phyloP scores from a whole-genome alignment of 78 protist genomes.

The Dictyostelium capitatum region DNA sequence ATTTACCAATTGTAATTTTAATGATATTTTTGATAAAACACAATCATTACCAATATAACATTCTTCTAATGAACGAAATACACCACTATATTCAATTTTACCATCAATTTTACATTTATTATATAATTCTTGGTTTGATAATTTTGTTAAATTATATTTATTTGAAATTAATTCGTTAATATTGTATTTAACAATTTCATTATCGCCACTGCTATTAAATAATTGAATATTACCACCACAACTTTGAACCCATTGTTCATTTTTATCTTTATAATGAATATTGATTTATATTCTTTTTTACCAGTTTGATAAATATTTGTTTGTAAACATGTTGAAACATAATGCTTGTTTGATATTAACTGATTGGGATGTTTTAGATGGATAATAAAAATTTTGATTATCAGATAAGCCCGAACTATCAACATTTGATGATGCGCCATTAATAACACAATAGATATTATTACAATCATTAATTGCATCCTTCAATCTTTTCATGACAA shows the following conservation, averaged over 20 bases:
- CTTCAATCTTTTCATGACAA: not conserved
- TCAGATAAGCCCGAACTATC: not conserved
- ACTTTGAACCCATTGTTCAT: not conserved
- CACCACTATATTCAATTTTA: not conserved
- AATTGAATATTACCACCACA: not conserved
- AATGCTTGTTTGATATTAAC: not conserved
- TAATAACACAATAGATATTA: slow-evolving; percentile 8
- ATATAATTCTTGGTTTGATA: not conserved
- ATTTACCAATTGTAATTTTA: not conserved
- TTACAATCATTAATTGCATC: not conserved
- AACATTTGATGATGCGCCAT: slow-evolving; percentile 4
- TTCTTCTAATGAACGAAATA: not conserved
- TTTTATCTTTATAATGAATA: not conserved
- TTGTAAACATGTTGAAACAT: not conserved
- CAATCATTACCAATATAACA: slow-evolving; percentile 23
- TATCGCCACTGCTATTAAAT: not conserved
- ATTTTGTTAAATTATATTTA: slow-evolving; percentile 18
- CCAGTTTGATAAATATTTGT: not conserved
- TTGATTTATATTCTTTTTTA: not conserved
- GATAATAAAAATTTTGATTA: not conserved
- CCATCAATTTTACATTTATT: not conserved
- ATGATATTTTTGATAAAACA: not conserved
- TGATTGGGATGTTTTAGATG: not conserved
- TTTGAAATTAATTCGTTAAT: not conserved
- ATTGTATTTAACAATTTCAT: not conserved